Base-by-base conservation (phyloP, 129 eudicot species). In the Apium graveolens region DNA sequence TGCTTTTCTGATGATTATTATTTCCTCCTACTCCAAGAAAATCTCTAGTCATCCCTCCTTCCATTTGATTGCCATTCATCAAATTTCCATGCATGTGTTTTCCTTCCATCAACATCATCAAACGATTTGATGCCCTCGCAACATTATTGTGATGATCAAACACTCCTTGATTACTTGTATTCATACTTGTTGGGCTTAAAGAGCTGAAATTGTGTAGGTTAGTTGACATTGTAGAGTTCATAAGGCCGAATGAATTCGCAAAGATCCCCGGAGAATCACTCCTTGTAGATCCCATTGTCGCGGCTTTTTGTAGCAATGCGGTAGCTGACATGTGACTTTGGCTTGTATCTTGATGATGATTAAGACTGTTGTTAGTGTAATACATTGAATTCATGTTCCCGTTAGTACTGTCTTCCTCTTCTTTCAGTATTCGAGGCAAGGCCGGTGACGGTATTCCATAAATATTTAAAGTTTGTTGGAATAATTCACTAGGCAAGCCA, bases 11-110 rank as follows among this genome's bases (percentile, higher is more conserved):
- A 63, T 60, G 16, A 66, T 65, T 65, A 27, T 78, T 78, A 29
- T 73, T 73, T 48, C 87, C 92, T 71, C 91, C 92, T 3, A 93
- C 93, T 0, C 98, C 98, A 37, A 93, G 94, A 80, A 93, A 93
- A 86, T 93, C 98, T 77, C 98, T 83, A 0, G 98, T 93, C 72
- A 88, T 77, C n/a, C 85, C 77, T 32, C 87, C 90, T 35, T 86
- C 87, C 12, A 73, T 80, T 49, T 77, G 79, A 55, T 79, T 77
- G 29, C 70, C 49, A 69, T n/a, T 71, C 29, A 71, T 71, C 3
- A 5, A 71, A 38, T 71, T 71, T 26, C 76, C 76, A 31, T 73
- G 53, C 53, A 38, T 16, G 53, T 49, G 7, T 37, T 72, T 76
- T 37, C 60, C 78, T 76, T 74, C 78, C 7, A 51, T 79, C 88